phyloP scores from a whole-genome alignment of 345 rosid species.

The Populus tremula region DNA sequence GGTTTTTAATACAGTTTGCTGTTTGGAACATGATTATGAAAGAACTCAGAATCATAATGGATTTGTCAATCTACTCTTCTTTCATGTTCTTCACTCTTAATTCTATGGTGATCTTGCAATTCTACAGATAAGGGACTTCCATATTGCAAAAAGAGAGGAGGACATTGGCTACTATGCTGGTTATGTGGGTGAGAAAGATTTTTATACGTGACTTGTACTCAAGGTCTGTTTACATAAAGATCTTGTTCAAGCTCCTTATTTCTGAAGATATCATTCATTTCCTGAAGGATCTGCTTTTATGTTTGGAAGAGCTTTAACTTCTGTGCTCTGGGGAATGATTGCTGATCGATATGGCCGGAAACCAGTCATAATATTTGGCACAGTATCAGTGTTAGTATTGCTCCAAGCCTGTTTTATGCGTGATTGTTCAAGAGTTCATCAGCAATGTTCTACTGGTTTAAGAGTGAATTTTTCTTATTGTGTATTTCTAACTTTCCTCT shows the following conservation, averaged over 20 bases:
- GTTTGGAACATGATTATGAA: not conserved
- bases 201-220: not conserved
- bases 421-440: not conserved
- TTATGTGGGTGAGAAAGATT: conserved; percentile 44
- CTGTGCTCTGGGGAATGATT: conserved; percentile 64
- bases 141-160: conserved; percentile 58
- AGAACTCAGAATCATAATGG: not conserved
- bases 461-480: not conserved
- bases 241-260: not conserved
- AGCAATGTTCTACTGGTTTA: not conserved
- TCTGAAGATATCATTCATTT: not conserved
- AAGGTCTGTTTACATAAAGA: not conserved
- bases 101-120: not conserved
- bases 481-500: not conserved
- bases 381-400: conserved; percentile 50
- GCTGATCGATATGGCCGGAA: conserved; percentile 84
- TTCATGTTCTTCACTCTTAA: not conserved
- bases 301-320: conserved; percentile 85
- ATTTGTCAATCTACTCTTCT: not conserved
- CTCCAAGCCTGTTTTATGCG: not conserved
- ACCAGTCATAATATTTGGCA: conserved; percentile 59
- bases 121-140: conserved; percentile 58
- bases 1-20: too few relatives aligned
- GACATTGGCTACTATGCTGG: conserved; percentile 80
- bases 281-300: conserved; percentile 70